Base-by-base conservation (phyloP, 2,329 filamentous ascomycete species). In the Beauveria sp. region DNA sequence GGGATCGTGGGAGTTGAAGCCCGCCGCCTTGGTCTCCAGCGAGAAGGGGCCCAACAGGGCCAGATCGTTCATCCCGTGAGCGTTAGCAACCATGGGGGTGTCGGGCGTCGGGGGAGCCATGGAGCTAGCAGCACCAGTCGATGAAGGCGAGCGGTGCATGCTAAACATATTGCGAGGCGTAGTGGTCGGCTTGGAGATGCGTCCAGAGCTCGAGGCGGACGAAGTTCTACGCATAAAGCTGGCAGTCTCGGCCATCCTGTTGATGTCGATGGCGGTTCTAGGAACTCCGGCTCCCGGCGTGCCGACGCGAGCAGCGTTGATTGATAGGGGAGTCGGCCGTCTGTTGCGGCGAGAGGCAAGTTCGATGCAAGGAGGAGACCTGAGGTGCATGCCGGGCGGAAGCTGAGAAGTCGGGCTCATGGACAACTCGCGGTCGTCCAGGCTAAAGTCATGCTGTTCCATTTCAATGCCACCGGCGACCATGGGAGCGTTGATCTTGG, bases 141-240 rank as follows among this genome's bases (percentile, higher is more conserved):
- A 71, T 38, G 72, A 72, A 9, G 80, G 77, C 18, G 80, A 78
- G 8, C 76, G 75, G 59, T 73, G 69, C 54, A 74, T 73, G 58
- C 78, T 76, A 6, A 81, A 68, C 4, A 81, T 70, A 26, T 73
- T 76, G 57, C 71, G 71, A 28, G 72, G 73, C 2, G 69, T 71
- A 43, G 66, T 67, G 2, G 64, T 65, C 5, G 65, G 61, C 63
- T 76, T 76, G 53, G 67, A 69, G 28, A 75, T 67, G 45, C 74
- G 69, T 3, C 69, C 71, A 28, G 71, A 68, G 6, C 81, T 79
- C 4, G 76, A 78, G 9, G 79, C 76, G 2, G 82, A 85, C 16
- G 79, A 77, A 49, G 84, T 82, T 47, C 82, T 78, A 26, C 81
- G 78, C 72, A 85, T 81, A 2, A 80, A 78, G 63, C 76, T 77